Evolutionary conservation across 257 asterid genomes (phyloP).

Genomic region (Henckelia pumila): DNA sequence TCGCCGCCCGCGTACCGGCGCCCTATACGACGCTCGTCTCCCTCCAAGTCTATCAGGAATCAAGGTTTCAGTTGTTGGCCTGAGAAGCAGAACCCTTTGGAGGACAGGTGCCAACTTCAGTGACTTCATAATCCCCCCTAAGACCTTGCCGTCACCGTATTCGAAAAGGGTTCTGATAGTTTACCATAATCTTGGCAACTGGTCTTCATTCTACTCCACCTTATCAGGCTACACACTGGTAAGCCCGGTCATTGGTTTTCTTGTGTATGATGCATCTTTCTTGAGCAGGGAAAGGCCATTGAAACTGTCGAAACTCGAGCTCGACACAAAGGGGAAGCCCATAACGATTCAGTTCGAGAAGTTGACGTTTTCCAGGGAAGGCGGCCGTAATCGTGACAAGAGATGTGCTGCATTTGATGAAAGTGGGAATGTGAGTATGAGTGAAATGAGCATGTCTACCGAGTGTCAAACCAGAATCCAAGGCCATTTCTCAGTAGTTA

Average conservation of each 20-base stretch:
- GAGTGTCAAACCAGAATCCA: constrained; percentile 46
- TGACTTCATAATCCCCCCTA: constrained; percentile 51
- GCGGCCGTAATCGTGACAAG: constrained; percentile 4
- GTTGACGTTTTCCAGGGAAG: background rate
- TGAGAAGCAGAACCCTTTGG: constrained; percentile 71
- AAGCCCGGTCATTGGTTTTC: constrained; percentile 64
- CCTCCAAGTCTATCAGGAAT: constrained; percentile 70
- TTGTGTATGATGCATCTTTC: constrained; percentile 55
- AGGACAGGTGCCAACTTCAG: constrained; percentile 66
- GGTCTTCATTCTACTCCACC: constrained; percentile 58
- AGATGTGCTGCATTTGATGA: constrained; percentile 60
- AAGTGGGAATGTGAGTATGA: constrained; percentile 38
- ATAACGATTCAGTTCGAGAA: constrained; percentile 43
- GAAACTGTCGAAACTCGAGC: constrained; percentile 39
- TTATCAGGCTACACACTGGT: constrained; percentile 56
- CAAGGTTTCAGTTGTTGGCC: constrained; percentile 47
- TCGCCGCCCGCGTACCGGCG: constrained; percentile 53
- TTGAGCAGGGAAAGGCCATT: constrained; percentile 27
- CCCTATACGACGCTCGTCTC: constrained; percentile 54
- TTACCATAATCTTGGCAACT: constrained; percentile 67
- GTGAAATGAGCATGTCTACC: constrained; percentile 33
- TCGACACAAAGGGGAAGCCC: constrained; percentile 52
- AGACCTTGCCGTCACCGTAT: constrained; percentile 58
- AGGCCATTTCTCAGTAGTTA: constrained; percentile 60
- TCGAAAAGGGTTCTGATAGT: constrained; percentile 61